Evolutionary conservation across 2,329 filamentous ascomycete species (phyloP), one percentile per base, ranked within the genome.

Genomic region (Ceratocystis variospora): DNA sequence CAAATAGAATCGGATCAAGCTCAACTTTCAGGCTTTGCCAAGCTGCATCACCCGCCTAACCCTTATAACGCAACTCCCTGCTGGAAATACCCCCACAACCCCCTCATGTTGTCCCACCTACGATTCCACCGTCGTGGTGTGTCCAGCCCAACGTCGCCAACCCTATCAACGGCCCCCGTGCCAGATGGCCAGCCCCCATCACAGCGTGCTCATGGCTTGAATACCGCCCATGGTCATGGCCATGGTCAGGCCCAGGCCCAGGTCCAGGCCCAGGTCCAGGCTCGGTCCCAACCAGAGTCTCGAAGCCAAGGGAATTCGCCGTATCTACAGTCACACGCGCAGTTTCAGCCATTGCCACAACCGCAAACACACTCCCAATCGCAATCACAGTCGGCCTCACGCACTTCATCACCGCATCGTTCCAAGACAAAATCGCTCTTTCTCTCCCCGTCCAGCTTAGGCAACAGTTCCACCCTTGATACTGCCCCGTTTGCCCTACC

Each of bases 91-190:
- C n/a, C 48, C 15, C 53, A 12, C 53, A 37, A 15, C 10, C 17
- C n/a, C 17, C 28, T n/a, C 55, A 81, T 82, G 80, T 76, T 81
- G 64, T 81, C 79, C 70, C 78, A 81, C 73, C 77, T 84, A 61
- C 81, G 81, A 71, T 83, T 84, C 74, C 82, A 84, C 71, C 80
- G 82, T 71, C 80, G 81, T 71, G 81, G 77, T 61, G 78, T 78
- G 70, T 83, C 81, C 66, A 82, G 79, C 74, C 81, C 82, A 68
- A 76, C 79, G 28, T 83, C 82, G 44, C 81, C 82, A 4, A 72
- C 77, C 31, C 66, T 79, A 78, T 66, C 72, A 76, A 50, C 57
- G 19, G 37, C 45, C 5, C 61, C 61, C 25, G 61, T 25, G 17
- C n/a, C 59, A 17, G 66, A 65, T 33, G 59, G 48, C n/a, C 62